Evolutionary conservation across 148 eudicot species (phyloP).

Genomic region (Diospyros lotus): DNA sequence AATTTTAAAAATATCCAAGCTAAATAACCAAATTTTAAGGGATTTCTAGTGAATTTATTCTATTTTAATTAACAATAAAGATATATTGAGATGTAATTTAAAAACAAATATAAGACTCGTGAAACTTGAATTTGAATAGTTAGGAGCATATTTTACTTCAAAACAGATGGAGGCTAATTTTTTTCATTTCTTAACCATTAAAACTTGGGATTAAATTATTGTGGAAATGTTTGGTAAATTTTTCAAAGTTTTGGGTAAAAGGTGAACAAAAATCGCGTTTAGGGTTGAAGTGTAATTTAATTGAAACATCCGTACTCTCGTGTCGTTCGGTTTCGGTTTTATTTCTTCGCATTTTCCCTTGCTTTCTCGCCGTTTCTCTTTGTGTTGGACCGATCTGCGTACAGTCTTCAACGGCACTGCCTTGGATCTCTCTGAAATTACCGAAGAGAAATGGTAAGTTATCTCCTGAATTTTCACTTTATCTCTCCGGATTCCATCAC

Average conservation of each 20-base stretch:
- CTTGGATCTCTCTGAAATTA: neutral
- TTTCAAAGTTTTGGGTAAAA: neutral
- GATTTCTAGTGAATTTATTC: too few relatives aligned
- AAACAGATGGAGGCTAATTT: too few relatives aligned
- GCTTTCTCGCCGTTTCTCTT: neutral
- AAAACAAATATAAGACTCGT: too few relatives aligned
- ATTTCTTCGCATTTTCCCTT: neutral
- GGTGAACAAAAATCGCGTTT: neutral
- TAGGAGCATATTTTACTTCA: too few relatives aligned
- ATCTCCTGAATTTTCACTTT: neutral
- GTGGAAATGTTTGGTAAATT: neutral
- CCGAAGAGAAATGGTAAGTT: conserved; percentile 7
- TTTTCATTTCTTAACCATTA: too few relatives aligned
- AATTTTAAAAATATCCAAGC: too few relatives aligned
- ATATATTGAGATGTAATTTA: too few relatives aligned
- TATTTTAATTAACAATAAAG: too few relatives aligned
- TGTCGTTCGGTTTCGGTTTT: neutral
- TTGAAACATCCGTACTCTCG: neutral
- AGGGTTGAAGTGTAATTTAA: neutral
- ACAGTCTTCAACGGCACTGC: neutral
- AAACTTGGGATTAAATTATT: too few relatives aligned
- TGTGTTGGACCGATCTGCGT: neutral
- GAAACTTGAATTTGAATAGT: too few relatives aligned
- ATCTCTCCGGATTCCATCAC: neutral
- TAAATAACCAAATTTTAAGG: too few relatives aligned